A percentile compares a stretch with the other conserved stretches of the same genome.
Conservation (phyloP, 305 asterid genomes). For the Stenogyne calaminthoides region DNA sequence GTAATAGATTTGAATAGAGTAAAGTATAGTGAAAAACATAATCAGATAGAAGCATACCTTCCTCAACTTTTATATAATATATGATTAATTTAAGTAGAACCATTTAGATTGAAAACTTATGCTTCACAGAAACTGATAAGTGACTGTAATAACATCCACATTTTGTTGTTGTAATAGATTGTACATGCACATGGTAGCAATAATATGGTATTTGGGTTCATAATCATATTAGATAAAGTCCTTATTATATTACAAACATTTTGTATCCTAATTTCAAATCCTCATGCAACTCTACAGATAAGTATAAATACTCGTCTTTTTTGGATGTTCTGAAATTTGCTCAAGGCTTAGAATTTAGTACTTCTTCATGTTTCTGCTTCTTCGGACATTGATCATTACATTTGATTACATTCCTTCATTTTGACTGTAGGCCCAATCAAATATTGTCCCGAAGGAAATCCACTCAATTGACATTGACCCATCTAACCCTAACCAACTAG, state of each 20-base stretch:
- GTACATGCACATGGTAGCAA: neutral
- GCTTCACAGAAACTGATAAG: too few species aligned
- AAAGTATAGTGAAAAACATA: too few species aligned
- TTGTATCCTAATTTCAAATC: neutral
- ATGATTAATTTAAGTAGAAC: too few species aligned
- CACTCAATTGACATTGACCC: conserved; percentile 86
- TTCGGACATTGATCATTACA: conserved; percentile 5
- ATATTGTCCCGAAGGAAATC: conserved; percentile 72
- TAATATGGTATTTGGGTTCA: neutral
- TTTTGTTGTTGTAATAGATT: neutral
- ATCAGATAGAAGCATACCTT: neutral
- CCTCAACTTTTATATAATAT: too few species aligned
- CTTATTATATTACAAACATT: neutral
- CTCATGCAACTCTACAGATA: conserved; percentile 2
- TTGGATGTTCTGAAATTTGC: neutral
- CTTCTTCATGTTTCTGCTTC: conserved; percentile 16
- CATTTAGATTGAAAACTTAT: too few species aligned
- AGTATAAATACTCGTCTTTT: neutral
- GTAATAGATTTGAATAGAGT: neutral
- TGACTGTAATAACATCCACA: neutral
- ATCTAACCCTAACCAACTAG: conserved; percentile 83
- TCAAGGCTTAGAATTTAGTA: conserved; percentile 10
- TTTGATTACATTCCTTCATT: conserved; percentile 20
- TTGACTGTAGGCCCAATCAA: conserved; percentile 80
- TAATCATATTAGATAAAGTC: neutral